Evolutionary conservation across 192 early-diverging fungal genomes (phyloP).

Genomic region (Backusella australiensis): DNA sequence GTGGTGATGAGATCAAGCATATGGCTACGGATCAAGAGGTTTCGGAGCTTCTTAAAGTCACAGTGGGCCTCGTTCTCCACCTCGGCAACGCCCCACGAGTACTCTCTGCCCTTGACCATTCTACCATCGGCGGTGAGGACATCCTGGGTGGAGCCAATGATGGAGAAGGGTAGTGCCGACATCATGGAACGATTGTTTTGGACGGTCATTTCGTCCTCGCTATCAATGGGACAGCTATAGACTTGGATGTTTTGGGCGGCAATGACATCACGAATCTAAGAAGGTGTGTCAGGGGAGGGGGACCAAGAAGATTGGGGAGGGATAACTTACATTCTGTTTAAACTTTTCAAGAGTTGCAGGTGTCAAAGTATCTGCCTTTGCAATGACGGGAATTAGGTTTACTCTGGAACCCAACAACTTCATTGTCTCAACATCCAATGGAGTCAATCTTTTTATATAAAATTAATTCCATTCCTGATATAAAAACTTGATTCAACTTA

Average conservation of each 20-base stretch:
- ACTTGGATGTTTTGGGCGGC: slow-evolving; percentile 89
- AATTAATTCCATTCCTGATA: not conserved
- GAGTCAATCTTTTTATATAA: slow-evolving; percentile 46
- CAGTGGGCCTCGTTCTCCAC: slow-evolving; percentile 99
- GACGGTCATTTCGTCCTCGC: slow-evolving; percentile 78
- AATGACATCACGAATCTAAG: slow-evolving; percentile 69
- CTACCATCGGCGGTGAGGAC: slow-evolving; percentile 81
- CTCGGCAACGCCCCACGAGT: slow-evolving; percentile 98
- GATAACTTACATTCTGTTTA: slow-evolving; percentile 66
- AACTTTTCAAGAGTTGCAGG: slow-evolving; percentile 76
- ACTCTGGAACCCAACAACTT: slow-evolving; percentile 87
- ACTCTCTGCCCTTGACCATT: slow-evolving; percentile 92
- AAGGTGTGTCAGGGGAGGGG: not conserved
- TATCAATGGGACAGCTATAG: slow-evolving; percentile 89
- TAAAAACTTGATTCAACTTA: slow-evolving; percentile 33
- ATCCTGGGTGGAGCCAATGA: slow-evolving; percentile 91
- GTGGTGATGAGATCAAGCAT: slow-evolving; percentile 94
- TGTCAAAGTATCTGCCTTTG: slow-evolving; percentile 90
- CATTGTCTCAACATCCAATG: slow-evolving; percentile 93
- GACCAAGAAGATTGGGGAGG: not conserved
- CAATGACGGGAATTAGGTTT: slow-evolving; percentile 92
- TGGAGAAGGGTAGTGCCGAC: slow-evolving; percentile 92
- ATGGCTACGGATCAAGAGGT: slow-evolving; percentile 94
- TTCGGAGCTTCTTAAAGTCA: slow-evolving; percentile 96
- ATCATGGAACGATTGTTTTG: slow-evolving; percentile 84